phyloP scores from a whole-genome alignment of 768 basidiomycete species.

The Crucibulum laeve region DNA sequence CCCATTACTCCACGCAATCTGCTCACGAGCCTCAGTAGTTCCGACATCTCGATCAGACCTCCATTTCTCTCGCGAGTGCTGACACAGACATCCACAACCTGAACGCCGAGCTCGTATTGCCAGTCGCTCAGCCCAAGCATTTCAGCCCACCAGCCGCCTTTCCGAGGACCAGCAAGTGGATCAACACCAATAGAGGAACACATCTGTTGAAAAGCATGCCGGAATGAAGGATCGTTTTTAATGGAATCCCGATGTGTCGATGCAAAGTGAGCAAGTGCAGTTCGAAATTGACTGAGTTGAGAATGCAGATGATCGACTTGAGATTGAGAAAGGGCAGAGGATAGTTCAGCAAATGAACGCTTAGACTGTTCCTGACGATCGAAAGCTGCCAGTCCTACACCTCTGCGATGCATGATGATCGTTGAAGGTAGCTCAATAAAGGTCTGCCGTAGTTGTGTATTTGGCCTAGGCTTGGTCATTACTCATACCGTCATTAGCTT shows the following conservation, averaged over 20 bases:
- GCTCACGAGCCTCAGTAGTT: slow-evolving; percentile 75
- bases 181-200: slow-evolving; percentile 94
- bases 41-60: slow-evolving; percentile 85
- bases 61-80: slow-evolving; percentile 88
- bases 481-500: no score
- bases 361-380: slow-evolving; percentile 82
- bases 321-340: slow-evolving; percentile 66
- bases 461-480: no score
- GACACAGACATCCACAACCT: slow-evolving; percentile 90
- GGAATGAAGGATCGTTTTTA: slow-evolving; percentile 76
- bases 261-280: slow-evolving; percentile 77
- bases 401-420: slow-evolving; percentile 63
- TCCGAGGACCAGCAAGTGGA: slow-evolving; percentile 81
- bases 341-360: slow-evolving; percentile 78
- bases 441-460: no score
- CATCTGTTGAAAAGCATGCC: slow-evolving; percentile 94
- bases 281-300: slow-evolving; percentile 82
- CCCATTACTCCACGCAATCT: slow-evolving; percentile 67
- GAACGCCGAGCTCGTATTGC: slow-evolving; percentile 94
- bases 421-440: background rate
- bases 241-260: slow-evolving; percentile 82
- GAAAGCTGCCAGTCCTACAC: slow-evolving; percentile 86
- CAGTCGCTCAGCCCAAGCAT: slow-evolving; percentile 87
- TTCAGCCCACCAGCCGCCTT: slow-evolving; percentile 91
- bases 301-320: slow-evolving; percentile 78